Base-by-base conservation (phyloP, 208 protist genomes). In the Leptomonas pyrrhocoris region DNA sequence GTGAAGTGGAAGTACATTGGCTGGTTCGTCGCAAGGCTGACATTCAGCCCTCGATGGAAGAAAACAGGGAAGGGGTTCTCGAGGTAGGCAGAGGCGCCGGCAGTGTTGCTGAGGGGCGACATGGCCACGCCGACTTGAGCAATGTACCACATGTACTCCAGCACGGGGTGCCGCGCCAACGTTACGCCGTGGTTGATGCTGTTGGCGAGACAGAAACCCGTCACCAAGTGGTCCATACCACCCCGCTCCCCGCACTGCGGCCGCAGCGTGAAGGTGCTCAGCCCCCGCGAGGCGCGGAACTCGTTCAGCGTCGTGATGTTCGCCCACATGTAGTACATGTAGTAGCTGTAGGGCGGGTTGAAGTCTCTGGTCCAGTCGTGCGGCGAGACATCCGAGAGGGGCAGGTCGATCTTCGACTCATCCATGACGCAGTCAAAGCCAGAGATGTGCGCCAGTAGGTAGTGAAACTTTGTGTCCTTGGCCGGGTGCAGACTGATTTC, bases 61-160 rank as follows among this genome's bases (percentile, higher is more conserved):
- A 98, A 99, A 11, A 93, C 72, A 6, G 93, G 93, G 74, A 99
- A 99, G 8, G 98, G 98, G 74, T 98, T 98, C 53, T 97, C 89
- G 31, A 98, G 68, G 70, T 99, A 99, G 16, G 92, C 84, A 0
- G 98, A 90, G 76, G 99, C 99, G 19, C 97, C 87, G 21, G 92
- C 86, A 63, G 99, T 99, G 83, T 99, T 99, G 88, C 93, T 98
- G n/a, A 99, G 82, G 23, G 98, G 98, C 49, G 97, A 99, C 89
- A 99, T 96, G 31, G 98, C 91, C 15, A 99, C 83, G 48, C 97
- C 97, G 40, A 99, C 82, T 81, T 99, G 98, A 0, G 87, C 88
- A 12, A 99, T 83, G 81, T 99, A 99, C 83, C 97, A 95, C 55
- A 99, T 88, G 84, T 99, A 99, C 90, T 99, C 93, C 31, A 99